phyloP scores from a whole-genome alignment of 2,329 filamentous ascomycete genomes.

The Stachybotrys chlorohalonatus region DNA sequence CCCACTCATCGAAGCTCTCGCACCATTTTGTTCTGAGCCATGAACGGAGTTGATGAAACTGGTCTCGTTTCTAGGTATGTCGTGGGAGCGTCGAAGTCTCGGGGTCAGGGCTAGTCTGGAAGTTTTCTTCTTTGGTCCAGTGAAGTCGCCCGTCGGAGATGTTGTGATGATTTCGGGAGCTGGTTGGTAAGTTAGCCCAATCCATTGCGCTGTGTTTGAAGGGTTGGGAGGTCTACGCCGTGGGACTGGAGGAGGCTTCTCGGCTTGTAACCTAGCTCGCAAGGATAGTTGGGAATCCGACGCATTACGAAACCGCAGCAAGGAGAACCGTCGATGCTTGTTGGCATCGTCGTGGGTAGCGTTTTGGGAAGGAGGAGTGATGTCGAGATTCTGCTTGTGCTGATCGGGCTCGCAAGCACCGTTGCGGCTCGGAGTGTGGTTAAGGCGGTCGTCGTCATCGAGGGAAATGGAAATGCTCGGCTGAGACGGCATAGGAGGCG shows the following conservation, averaged over 20 bases:
- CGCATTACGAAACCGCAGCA: constrained; percentile 82
- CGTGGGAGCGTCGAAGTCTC: constrained; percentile 43
- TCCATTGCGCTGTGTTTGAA: background rate
- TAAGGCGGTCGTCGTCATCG: background rate
- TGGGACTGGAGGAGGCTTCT: constrained; percentile 47
- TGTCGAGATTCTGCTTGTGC: constrained; percentile 13
- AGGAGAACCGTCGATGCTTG: constrained; percentile 53
- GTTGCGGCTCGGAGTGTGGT: background rate
- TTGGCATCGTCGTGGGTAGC: constrained; percentile 44
- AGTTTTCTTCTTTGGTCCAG: constrained; percentile 42
- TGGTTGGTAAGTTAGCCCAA: constrained; percentile 15
- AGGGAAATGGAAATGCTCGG: background rate
- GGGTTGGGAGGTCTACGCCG: constrained; percentile 36
- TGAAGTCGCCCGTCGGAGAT: constrained; percentile 65
- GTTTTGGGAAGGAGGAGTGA: constrained; percentile 29
- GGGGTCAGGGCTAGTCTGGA: constrained; percentile 45
- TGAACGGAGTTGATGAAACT: background rate
- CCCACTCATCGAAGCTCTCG: constrained; percentile 35
- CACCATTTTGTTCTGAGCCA: background rate
- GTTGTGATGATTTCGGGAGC: constrained; percentile 81
- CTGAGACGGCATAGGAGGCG: constrained; percentile 3
- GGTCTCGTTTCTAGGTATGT: constrained; percentile 27
- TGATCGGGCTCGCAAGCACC: constrained; percentile 7
- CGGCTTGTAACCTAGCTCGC: constrained; percentile 60
- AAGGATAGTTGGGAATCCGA: constrained; percentile 83